phyloP scores from a whole-genome alignment of 2,329 filamentous ascomycete genomes.

The Colletotrichum liriopes region DNA sequence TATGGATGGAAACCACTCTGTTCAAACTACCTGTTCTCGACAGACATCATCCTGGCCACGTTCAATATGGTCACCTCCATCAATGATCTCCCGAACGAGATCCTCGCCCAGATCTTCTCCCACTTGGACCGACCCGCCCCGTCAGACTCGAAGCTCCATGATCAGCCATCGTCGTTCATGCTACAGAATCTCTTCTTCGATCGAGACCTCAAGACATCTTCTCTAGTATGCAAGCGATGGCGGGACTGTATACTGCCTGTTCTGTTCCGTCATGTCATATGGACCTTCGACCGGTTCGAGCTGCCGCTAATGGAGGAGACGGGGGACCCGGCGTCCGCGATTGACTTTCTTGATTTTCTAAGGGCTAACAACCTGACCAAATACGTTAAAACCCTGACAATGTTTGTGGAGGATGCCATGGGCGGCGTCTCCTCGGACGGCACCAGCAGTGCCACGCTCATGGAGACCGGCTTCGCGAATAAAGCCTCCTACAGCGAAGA shows the following conservation, averaged over 20 bases:
- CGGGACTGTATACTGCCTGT: constrained; percentile 65
- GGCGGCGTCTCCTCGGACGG: constrained; percentile 17
- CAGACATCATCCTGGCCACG: neutral
- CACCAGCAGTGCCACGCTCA: constrained; percentile 31
- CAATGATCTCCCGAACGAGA: constrained; percentile 71
- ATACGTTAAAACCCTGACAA: constrained; percentile 59
- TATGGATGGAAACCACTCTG: neutral
- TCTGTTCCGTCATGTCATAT: constrained; percentile 71
- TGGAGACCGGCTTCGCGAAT: constrained; percentile 32
- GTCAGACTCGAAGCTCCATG: constrained; percentile 63
- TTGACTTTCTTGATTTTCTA: constrained; percentile 60
- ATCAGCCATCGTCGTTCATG: constrained; percentile 61
- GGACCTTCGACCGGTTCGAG: constrained; percentile 55
- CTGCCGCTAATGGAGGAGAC: constrained; percentile 47
- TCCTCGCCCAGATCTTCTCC: constrained; percentile 71
- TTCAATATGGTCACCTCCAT: constrained; percentile 42
- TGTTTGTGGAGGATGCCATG: constrained; percentile 52
- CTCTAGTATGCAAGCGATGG: constrained; percentile 69
- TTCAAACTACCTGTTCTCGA: neutral
- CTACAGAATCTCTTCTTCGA: constrained; percentile 55
- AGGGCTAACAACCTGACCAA: constrained; percentile 54
- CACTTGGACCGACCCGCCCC: constrained; percentile 66
- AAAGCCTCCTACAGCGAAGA: constrained; percentile 44
- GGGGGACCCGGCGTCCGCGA: constrained; percentile 44
- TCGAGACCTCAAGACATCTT: constrained; percentile 69